Percentiles rank a stretch among this genome's conserved stretches.
Evolutionary conservation across 2,329 filamentous ascomycete species (phyloP).

Genomic region (Lasiodiplodia theobromae): DNA sequence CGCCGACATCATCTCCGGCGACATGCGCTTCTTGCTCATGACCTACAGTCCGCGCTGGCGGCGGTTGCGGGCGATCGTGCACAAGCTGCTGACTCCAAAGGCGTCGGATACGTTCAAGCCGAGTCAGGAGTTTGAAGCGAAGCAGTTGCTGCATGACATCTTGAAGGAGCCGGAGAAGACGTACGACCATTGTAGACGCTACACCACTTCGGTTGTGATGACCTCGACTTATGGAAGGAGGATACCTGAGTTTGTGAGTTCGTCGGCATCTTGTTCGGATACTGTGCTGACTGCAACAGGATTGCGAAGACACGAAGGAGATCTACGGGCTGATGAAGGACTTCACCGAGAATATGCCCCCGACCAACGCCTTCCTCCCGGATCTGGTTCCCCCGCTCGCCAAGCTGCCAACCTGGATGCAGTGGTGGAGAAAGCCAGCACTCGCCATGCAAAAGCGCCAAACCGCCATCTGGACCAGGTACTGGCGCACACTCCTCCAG

Average conservation of each 20-base stretch:
- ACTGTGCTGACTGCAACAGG: slow-evolving; percentile 31
- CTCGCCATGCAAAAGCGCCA: slow-evolving; percentile 42
- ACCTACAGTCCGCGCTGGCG: slow-evolving; percentile 52
- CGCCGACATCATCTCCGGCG: slow-evolving; percentile 49
- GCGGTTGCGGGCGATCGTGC: slow-evolving; percentile 48
- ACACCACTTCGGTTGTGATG: slow-evolving; percentile 46
- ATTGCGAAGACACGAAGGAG: slow-evolving; percentile 42
- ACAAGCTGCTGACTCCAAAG: slow-evolving; percentile 46
- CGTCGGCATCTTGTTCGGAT: no score
- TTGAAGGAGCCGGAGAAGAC: slow-evolving; percentile 39
- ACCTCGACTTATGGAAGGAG: slow-evolving; percentile 45
- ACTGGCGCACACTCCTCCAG: slow-evolving; percentile 40
- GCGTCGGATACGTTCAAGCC: slow-evolving; percentile 51
- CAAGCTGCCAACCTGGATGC: slow-evolving; percentile 38
- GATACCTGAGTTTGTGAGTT: slow-evolving; percentile 42
- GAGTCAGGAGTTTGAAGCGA: slow-evolving; percentile 55
- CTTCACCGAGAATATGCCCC: slow-evolving; percentile 40
- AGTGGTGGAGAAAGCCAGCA: slow-evolving; percentile 42
- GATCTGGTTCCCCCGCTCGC: slow-evolving; percentile 42
- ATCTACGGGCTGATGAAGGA: slow-evolving; percentile 46
- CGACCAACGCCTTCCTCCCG: slow-evolving; percentile 40
- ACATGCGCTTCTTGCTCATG: slow-evolving; percentile 52
- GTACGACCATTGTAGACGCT: slow-evolving; percentile 36
- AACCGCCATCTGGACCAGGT: slow-evolving; percentile 43
- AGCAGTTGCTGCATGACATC: slow-evolving; percentile 54